A percentile compares a stretch with the other conserved stretches of the same genome.
phyloP scores from a whole-genome alignment of 169 alveolate species.

The Plasmodium malariae region DNA sequence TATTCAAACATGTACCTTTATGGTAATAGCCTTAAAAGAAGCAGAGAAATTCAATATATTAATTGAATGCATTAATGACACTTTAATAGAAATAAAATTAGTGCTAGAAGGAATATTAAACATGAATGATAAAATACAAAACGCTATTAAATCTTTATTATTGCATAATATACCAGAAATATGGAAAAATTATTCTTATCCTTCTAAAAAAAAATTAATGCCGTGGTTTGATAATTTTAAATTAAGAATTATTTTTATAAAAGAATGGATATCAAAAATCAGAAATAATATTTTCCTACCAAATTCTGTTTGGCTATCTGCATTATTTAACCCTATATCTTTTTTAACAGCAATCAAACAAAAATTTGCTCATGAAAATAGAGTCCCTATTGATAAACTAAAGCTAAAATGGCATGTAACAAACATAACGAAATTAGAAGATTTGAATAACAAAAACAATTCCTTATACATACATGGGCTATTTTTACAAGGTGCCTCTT shows the following conservation, averaged over 20 bases:
- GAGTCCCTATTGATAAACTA: constrained; percentile 61
- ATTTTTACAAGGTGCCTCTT: constrained; percentile 69
- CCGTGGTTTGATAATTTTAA: constrained; percentile 75
- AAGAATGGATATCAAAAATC: constrained; percentile 71
- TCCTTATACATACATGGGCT: constrained; percentile 66
- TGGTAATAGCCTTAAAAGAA: constrained; percentile 77
- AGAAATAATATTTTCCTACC: constrained; percentile 39
- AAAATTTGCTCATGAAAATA: constrained; percentile 63
- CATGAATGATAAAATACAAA: constrained; percentile 61
- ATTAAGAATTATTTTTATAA: constrained; percentile 62
- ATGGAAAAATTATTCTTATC: constrained; percentile 64
- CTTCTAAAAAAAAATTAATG: constrained; percentile 61
- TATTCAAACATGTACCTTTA: constrained; percentile 74
- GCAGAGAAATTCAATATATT: constrained; percentile 53
- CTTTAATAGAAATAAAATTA: constrained; percentile 56
- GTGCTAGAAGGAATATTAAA: constrained; percentile 63
- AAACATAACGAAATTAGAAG: constrained; percentile 63
- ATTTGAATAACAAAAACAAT: constrained; percentile 64
- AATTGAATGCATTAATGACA: constrained; percentile 61
- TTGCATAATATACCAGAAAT: constrained; percentile 69
- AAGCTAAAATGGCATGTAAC: constrained; percentile 70
- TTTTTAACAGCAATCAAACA: constrained; percentile 96
- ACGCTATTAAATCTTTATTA: constrained; percentile 41
- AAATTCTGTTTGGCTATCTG: constrained; percentile 86
- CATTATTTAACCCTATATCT: constrained; percentile 96